These are phyloP conservation scores for Thelonectria rubi DNA, from an alignment of 2,329 filamentous ascomycete species.

Conservation along the genomic window DNA sequence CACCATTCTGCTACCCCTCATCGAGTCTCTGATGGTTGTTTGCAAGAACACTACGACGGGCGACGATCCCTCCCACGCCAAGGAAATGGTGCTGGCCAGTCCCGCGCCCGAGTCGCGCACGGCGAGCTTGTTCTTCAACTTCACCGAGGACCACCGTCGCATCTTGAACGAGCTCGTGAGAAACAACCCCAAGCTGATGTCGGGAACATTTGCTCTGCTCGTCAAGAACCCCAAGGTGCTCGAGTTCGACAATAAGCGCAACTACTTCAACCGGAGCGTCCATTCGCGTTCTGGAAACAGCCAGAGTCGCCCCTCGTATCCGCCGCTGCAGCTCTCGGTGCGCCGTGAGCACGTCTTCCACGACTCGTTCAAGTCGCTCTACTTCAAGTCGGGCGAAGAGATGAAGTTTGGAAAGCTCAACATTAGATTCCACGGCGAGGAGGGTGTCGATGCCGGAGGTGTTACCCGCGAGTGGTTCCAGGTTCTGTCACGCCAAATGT, in stretches of 20 bases:
- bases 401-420: slow-evolving; percentile 99
- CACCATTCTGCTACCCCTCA: slow-evolving; percentile 91
- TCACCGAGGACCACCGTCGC: slow-evolving; percentile 96
- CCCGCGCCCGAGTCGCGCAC: slow-evolving; percentile 81
- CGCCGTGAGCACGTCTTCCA: slow-evolving; percentile 96
- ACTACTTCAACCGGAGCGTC: slow-evolving; percentile 95
- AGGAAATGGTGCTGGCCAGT: slow-evolving; percentile 78
- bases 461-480: slow-evolving; percentile 99
- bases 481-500: slow-evolving; percentile 96
- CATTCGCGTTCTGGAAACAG: slow-evolving; percentile 74
- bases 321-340: slow-evolving; percentile 83
- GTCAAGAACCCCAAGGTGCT: slow-evolving; percentile 99
- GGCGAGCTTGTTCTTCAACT: slow-evolving; percentile 93
- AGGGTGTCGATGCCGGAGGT: slow-evolving; percentile 96
- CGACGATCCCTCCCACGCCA: slow-evolving; percentile 67
- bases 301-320: slow-evolving; percentile 74
- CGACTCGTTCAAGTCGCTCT: slow-evolving; percentile 97
- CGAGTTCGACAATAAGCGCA: slow-evolving; percentile 99
- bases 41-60: slow-evolving; percentile 95
- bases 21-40: slow-evolving; percentile 98
- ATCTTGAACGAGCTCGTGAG: slow-evolving; percentile 98
- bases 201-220: slow-evolving; percentile 91
- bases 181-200: slow-evolving; percentile 98
- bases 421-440: slow-evolving; percentile 96
- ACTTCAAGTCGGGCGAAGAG: slow-evolving; percentile 95